Evolutionary conservation across 495 filamentous ascomycete species (phyloP).

Genomic region (Tuber umbilicatum): DNA sequence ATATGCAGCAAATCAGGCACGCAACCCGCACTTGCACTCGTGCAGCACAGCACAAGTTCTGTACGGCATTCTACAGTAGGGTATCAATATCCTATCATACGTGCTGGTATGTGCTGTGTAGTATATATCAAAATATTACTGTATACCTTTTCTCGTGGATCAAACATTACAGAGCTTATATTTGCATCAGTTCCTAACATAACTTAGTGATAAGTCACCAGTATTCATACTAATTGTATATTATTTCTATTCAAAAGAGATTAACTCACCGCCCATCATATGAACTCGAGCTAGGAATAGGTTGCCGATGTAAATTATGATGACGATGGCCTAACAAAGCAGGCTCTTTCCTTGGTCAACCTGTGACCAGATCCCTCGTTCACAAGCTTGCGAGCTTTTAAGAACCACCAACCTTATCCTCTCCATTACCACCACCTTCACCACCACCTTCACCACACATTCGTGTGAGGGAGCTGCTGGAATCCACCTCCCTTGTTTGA

Average conservation of each 20-base stretch:
- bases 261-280: background rate
- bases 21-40: background rate
- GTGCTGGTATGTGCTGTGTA: no score
- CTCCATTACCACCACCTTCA: background rate
- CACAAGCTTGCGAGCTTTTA: background rate
- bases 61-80: no score
- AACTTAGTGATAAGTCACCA: background rate
- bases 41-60: background rate
- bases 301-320: background rate
- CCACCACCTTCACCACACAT: background rate
- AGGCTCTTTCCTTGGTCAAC: background rate
- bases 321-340: conserved; percentile 1
- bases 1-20: background rate
- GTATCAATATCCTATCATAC: no score
- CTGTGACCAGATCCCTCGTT: background rate
- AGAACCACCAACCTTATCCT: background rate
- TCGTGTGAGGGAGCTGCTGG: background rate
- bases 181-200: background rate
- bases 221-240: background rate
- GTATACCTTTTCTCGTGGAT: background rate
- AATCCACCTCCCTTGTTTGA: background rate
- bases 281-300: background rate
- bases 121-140: no score
- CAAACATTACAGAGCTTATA: background rate
- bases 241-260: background rate